Conservation (phyloP, 495 filamentous ascomycete genomes). For the Paragyromitra xinjiangensis region DNA sequence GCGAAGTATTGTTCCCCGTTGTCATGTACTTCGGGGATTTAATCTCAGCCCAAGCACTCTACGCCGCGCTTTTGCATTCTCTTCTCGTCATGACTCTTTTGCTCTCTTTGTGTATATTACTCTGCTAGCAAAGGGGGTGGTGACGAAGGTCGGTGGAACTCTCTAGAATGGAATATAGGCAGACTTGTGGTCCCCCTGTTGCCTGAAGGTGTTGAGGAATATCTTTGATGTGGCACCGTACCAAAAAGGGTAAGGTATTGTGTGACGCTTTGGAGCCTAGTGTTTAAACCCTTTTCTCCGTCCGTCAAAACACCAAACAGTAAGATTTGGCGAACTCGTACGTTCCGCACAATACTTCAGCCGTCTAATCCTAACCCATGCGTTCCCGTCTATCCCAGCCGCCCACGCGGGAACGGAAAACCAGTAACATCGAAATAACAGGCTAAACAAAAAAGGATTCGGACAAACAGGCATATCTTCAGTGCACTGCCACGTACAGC, state of each 20-base stretch:
- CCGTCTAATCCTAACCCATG: conserved; percentile 5
- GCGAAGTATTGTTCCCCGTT: too few species aligned
- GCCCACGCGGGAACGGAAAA: neutral
- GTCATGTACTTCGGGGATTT: too few species aligned
- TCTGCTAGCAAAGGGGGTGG: too few species aligned
- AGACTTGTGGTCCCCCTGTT: too few species aligned
- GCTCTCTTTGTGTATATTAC: too few species aligned
- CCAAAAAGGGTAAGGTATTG: neutral
- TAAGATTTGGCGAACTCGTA: neutral
- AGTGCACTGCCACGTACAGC: conserved; percentile 3
- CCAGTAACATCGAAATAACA: neutral
- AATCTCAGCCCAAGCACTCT: too few species aligned
- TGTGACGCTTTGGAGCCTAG: neutral
- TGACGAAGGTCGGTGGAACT: too few species aligned
- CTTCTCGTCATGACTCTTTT: too few species aligned
- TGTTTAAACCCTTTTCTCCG: too few species aligned
- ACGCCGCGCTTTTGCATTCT: too few species aligned
- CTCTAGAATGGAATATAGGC: too few species aligned
- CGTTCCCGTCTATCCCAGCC: neutral
- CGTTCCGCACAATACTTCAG: neutral
- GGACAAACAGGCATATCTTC: neutral
- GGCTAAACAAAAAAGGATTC: neutral
- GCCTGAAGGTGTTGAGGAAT: neutral
- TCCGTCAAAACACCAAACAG: too few species aligned
- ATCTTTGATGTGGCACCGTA: neutral